Evolutionary conservation across 179 eudicot genomes (phyloP).

Genomic region (Silene noctiflora): DNA sequence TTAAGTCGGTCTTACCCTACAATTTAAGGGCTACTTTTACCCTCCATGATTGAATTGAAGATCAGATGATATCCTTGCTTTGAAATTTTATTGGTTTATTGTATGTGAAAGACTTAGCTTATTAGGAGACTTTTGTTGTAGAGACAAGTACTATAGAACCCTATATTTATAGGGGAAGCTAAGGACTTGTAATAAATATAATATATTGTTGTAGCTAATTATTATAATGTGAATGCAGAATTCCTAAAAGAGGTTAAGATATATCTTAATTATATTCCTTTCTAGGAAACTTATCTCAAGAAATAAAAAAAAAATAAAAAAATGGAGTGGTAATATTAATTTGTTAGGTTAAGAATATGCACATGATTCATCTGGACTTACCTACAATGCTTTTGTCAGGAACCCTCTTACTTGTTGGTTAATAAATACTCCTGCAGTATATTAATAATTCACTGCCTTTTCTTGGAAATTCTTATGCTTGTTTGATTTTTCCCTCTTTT

Average conservation of each 20-base stretch:
- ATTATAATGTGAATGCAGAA: conserved; percentile 18
- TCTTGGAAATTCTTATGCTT: conserved; percentile 12
- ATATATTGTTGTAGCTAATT: background rate
- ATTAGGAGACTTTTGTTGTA: conserved; percentile 4
- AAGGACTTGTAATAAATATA: background rate
- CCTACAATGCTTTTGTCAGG: conserved; percentile 1
- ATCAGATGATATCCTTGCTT: no score
- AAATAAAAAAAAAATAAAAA: background rate
- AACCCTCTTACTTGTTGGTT: conserved; percentile 14
- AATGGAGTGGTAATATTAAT: background rate
- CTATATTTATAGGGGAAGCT: conserved; percentile 30
- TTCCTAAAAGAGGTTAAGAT: conserved; percentile 11
- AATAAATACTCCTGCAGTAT: conserved; percentile 1
- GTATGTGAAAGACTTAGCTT: background rate
- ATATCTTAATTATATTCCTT: conserved; percentile 15
- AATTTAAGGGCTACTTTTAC: background rate
- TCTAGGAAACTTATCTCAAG: conserved; percentile 9
- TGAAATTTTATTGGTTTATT: background rate
- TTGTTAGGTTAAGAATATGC: conserved; percentile 9
- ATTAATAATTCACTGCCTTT: background rate
- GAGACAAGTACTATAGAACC: conserved; percentile 19
- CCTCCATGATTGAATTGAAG: background rate
- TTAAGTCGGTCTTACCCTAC: background rate
- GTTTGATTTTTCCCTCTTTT: conserved; percentile 8
- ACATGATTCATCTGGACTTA: conserved; percentile 10